These are phyloP conservation scores for Ogataea angusta DNA, from an alignment of 805 yeast species.

Conservation along the genomic window DNA sequence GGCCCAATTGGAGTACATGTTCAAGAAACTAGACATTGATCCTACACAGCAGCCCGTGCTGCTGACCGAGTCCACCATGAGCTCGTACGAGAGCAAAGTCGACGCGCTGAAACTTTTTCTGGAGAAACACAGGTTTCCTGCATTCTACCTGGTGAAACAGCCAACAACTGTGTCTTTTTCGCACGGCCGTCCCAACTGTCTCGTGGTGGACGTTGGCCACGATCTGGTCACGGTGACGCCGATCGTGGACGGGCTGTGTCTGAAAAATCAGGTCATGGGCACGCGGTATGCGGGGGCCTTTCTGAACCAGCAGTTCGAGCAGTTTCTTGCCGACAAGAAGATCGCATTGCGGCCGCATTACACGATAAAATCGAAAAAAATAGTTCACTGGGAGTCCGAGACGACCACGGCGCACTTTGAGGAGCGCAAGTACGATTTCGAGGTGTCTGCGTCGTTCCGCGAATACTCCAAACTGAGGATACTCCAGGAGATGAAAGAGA, in stretches of 20 bases:
- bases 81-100: conserved; percentile 59
- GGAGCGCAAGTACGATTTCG: conserved; percentile 32
- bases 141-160: conserved; percentile 72
- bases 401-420: conserved; percentile 25
- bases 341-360: conserved; percentile 44
- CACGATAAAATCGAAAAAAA: conserved; percentile 46
- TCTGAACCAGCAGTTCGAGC: conserved; percentile 51
- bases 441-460: conserved; percentile 48
- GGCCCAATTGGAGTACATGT: conserved; percentile 66
- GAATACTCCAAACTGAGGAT: conserved; percentile 54
- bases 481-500: conserved; percentile 73
- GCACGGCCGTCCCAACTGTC: conserved; percentile 81
- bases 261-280: conserved; percentile 64
- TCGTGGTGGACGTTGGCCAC: conserved; percentile 84
- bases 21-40: conserved; percentile 51
- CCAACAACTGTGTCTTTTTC: conserved; percentile 91
- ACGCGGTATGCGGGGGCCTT: conserved; percentile 74
- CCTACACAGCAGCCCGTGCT: conserved; percentile 70
- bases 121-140: conserved; percentile 72
- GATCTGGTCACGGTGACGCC: conserved; percentile 76
- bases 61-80: conserved; percentile 88
- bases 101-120: conserved; percentile 69
- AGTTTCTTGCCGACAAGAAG: conserved; percentile 34
- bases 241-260: conserved; percentile 76
- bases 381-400: conserved; percentile 28